Evolutionary conservation across 2,329 filamentous ascomycete species (phyloP), one percentile per base, ranked within the genome.

Genomic region (Exophiala sp.): DNA sequence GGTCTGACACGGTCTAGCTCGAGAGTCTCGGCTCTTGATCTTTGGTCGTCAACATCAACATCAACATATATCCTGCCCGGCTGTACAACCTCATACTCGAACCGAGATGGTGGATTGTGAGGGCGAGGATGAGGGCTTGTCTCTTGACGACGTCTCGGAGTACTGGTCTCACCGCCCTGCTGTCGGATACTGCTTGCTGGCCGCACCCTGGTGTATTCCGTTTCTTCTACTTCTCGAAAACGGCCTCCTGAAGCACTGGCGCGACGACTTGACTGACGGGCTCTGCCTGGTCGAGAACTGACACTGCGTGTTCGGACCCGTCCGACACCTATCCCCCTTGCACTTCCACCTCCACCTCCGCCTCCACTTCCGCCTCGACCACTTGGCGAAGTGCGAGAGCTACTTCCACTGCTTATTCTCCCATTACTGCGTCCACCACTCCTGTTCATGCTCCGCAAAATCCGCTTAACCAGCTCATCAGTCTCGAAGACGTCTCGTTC

Each of bases 401-500:
- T 44, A 39, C 46, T 43, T 39, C 27, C 37, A 19, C 35, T 38
- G 14, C 19, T 21, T 13, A 42, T 41, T 39, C 51, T 48, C 32
- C 57, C 53, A 19, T 51, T 50, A 9, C 44, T 22, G 13, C 42
- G 50, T 6, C 44, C 27, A n/a, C 42, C 35, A 37, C 48, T 24
- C 11, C 48, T 35, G 27, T 39, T 27, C 18, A 55, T 13, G 10
- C 41, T 44, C 22, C 35, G 35, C 19, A 53, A 43, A 18, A 48
- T 53, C 11, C 52, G 46, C 45, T 49, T 59, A 6, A 58, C 48
- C 9, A 60, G 44, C 29, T 52, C 55, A 18, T 56, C 50, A 2
- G 45, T 45, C 34, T 60, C 58, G 27, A 54, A 56, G 8, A 49
- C 42, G 14, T 59, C 55, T 37, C 53, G 39, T 34, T 60, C 56